Conservation (phyloP, 139 green algal species). For the Nannochloris sp. region DNA sequence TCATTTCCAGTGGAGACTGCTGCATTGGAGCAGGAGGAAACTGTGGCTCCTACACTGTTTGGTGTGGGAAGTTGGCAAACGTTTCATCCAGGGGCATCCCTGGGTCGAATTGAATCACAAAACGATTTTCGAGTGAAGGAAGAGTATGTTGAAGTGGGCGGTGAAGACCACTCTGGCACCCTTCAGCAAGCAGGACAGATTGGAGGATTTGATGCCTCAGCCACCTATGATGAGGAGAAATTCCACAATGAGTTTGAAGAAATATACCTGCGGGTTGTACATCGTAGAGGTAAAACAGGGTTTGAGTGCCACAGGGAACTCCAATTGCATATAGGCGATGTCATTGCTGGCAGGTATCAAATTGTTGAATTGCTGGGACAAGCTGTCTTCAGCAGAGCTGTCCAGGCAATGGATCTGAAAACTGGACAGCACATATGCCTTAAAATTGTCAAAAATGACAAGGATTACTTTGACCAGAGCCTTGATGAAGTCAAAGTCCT, state of each 20-base stretch:
- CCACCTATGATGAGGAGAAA: slow-evolving; percentile 37
- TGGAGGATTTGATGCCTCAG: slow-evolving; percentile 5
- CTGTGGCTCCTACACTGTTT: neutral
- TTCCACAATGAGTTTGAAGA: slow-evolving; percentile 62
- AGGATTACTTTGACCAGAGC: slow-evolving; percentile 95
- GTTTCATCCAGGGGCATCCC: neutral
- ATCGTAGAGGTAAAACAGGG: slow-evolving; percentile 56
- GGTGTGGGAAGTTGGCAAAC: neutral
- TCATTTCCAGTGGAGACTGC: neutral
- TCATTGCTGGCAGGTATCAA: slow-evolving; percentile 87
- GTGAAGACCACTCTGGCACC: too few species aligned
- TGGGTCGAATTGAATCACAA: too few species aligned
- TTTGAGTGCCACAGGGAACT: slow-evolving; percentile 93
- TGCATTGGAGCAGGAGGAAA: neutral
- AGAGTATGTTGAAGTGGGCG: too few species aligned
- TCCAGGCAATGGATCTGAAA: slow-evolving; percentile 85
- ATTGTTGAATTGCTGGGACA: slow-evolving; percentile 85
- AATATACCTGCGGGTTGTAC: slow-evolving; percentile 64
- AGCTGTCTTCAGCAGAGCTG: slow-evolving; percentile 89
- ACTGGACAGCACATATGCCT: slow-evolving; percentile 83
- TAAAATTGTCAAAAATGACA: slow-evolving; percentile 98
- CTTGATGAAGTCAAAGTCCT: slow-evolving; percentile 97
- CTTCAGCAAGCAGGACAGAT: neutral
- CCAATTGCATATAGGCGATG: slow-evolving; percentile 63
- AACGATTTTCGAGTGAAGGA: too few species aligned